Percentiles rank a stretch among this genome's conserved stretches.
phyloP scores from a whole-genome alignment of 1,284 basidiomycete genomes.

The Chalciporus sp. region DNA sequence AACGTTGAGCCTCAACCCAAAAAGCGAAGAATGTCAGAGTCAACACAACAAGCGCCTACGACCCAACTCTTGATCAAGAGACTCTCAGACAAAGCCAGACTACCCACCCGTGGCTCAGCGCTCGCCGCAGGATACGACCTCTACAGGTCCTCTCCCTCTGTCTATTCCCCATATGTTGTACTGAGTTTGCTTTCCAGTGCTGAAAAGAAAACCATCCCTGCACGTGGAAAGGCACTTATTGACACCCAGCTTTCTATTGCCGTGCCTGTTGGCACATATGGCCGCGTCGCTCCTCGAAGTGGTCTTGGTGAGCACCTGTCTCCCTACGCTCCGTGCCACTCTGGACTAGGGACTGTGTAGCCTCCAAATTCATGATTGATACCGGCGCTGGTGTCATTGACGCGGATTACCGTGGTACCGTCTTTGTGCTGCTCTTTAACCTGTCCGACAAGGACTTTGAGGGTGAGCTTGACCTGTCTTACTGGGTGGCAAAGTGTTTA shows the following conservation, averaged over 20 bases:
- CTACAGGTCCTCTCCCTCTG: conserved; percentile 60
- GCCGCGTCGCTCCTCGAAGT: conserved; percentile 92
- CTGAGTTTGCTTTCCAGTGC: conserved; percentile 51
- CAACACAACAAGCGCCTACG: conserved; percentile 33
- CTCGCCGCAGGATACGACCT: conserved; percentile 94
- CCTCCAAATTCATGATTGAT: conserved; percentile 96
- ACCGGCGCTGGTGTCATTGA: conserved; percentile 97
- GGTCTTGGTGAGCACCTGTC: conserved; percentile 73
- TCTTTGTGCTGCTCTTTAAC: conserved; percentile 97
- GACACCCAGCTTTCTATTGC: conserved; percentile 92
- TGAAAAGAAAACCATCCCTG: conserved; percentile 77
- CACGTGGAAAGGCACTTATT: conserved; percentile 86
- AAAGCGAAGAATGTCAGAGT: conserved; percentile 57
- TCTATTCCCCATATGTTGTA: background rate
- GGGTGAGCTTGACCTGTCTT: conserved; percentile 49
- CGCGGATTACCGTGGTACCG: conserved; percentile 90
- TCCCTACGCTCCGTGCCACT: background rate
- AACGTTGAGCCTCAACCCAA: conserved; percentile 46
- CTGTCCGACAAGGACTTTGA: conserved; percentile 86
- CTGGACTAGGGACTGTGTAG: conserved; percentile 43
- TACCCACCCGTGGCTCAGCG: conserved; percentile 87
- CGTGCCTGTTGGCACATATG: conserved; percentile 91
- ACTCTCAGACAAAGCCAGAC: conserved; percentile 77
- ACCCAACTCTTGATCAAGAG: conserved; percentile 82
- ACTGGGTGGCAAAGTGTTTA: background rate